These are phyloP conservation scores for Mediolabrus comicus DNA, from an alignment of 108 stramenopile genomes.

Conservation along the genomic window DNA sequence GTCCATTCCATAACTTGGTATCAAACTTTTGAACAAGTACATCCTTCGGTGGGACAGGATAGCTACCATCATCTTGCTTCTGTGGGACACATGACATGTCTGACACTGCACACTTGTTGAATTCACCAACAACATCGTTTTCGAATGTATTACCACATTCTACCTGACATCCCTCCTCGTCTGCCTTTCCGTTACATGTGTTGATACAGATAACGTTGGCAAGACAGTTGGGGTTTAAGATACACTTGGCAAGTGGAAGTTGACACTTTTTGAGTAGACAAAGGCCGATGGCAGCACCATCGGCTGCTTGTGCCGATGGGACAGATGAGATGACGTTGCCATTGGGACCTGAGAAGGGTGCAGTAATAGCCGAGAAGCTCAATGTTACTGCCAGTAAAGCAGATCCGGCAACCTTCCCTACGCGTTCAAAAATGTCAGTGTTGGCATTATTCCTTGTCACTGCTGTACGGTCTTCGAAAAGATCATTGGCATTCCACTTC, in stretches of 20 bases:
- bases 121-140: constrained; percentile 93
- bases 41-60: constrained; percentile 75
- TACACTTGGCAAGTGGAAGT: constrained; percentile 80
- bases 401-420: constrained; percentile 38
- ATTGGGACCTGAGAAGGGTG: neutral
- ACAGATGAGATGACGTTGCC: neutral
- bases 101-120: constrained; percentile 94
- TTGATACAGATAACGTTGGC: constrained; percentile 96
- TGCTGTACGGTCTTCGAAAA: constrained; percentile 10
- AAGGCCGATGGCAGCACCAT: constrained; percentile 68
- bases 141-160: constrained; percentile 95
- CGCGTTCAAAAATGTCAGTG: constrained; percentile 16
- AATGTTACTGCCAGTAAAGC: constrained; percentile 54
- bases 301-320: constrained; percentile 65
- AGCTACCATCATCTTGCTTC: constrained; percentile 86
- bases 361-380: constrained; percentile 31
- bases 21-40: constrained; percentile 76
- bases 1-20: constrained; percentile 85
- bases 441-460: neutral
- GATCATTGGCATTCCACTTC: constrained; percentile 1
- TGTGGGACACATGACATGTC: constrained; percentile 92
- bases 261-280: constrained; percentile 81
- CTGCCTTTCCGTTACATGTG: constrained; percentile 80
- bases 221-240: constrained; percentile 89
- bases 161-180: constrained; percentile 93